Evolutionary conservation across 495 filamentous ascomycete species (phyloP).

Genomic region (Xylaria castorea): DNA sequence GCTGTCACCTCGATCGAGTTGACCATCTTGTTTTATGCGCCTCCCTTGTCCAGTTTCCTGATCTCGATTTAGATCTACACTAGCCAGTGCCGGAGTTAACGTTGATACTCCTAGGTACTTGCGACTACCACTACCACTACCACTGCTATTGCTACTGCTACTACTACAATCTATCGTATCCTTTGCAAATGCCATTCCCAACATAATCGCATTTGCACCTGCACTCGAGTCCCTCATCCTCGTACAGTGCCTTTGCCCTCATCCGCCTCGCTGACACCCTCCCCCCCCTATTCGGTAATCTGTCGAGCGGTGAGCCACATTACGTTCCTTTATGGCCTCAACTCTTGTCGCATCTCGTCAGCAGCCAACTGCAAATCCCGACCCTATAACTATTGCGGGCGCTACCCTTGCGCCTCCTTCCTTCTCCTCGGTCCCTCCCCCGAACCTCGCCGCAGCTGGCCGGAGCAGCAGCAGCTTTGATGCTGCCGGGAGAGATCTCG

Average conservation of each 20-base stretch:
- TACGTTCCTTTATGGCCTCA: conserved; percentile 49
- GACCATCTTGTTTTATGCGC: conserved; percentile 14
- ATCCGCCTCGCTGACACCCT: not conserved
- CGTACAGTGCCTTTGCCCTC: not conserved
- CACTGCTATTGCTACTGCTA: not conserved
- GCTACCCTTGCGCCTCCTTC: conserved; percentile 7
- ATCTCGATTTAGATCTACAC: conserved; percentile 10
- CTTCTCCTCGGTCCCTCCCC: conserved; percentile 26
- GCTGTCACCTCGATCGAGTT: not conserved
- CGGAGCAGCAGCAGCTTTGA: conserved; percentile 54
- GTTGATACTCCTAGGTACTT: not conserved
- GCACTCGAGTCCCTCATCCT: not conserved
- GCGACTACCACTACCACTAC: not conserved
- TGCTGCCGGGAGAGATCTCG: conserved; percentile 43
- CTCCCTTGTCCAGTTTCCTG: conserved; percentile 7
- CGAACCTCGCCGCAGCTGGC: conserved; percentile 49
- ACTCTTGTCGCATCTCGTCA: conserved; percentile 39
- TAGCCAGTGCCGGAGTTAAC: conserved; percentile 4
- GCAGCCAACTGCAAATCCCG: conserved; percentile 18
- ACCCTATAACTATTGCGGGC: not conserved
- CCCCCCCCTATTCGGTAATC: not conserved
- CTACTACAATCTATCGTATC: not conserved
- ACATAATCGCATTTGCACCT: conserved; percentile 1
- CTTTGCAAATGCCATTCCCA: conserved; percentile 8
- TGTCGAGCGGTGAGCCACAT: not conserved